Evolutionary conservation across 495 filamentous ascomycete species (phyloP).

Genomic region (Bryoglossum gracile): DNA sequence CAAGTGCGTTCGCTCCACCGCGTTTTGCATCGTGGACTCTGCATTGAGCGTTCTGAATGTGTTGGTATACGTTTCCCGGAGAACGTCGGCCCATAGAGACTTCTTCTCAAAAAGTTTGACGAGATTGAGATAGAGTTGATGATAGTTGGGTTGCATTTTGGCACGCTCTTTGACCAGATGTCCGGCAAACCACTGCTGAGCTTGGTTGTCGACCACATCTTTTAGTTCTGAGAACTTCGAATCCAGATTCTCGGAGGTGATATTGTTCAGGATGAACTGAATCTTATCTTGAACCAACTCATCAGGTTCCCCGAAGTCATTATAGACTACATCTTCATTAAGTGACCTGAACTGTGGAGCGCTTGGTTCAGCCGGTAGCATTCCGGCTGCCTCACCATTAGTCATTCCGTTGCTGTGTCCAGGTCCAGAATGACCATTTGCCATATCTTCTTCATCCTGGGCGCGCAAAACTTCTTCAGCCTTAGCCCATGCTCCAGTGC

Average conservation of each 20-base stretch:
- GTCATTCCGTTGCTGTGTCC: constrained; percentile 35
- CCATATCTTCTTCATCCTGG: constrained; percentile 44
- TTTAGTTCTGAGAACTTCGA: constrained; percentile 72
- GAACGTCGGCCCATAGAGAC: constrained; percentile 74
- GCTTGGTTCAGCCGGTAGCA: constrained; percentile 43
- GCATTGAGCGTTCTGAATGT: constrained; percentile 81
- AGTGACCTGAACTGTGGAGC: constrained; percentile 63
- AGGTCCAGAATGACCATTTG: constrained; percentile 31
- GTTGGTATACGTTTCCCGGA: constrained; percentile 88
- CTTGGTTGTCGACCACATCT: constrained; percentile 65
- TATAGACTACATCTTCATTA: constrained; percentile 59
- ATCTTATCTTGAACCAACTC: constrained; percentile 86
- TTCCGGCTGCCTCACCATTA: constrained; percentile 63
- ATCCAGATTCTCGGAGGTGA: constrained; percentile 80
- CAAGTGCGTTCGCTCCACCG: constrained; percentile 74
- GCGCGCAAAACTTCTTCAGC: constrained; percentile 73
- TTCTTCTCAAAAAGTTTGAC: constrained; percentile 74
- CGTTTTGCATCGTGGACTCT: constrained; percentile 69
- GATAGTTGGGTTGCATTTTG: constrained; percentile 93
- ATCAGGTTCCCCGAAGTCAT: constrained; percentile 62
- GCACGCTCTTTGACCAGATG: constrained; percentile 96
- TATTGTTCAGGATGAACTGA: constrained; percentile 92
- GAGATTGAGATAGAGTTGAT: constrained; percentile 83
- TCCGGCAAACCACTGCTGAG: constrained; percentile 92
- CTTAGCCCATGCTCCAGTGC: constrained; percentile 74